Base-by-base conservation (phyloP, 2,329 filamentous ascomycete genomes). In the Talaromyces sp. region DNA sequence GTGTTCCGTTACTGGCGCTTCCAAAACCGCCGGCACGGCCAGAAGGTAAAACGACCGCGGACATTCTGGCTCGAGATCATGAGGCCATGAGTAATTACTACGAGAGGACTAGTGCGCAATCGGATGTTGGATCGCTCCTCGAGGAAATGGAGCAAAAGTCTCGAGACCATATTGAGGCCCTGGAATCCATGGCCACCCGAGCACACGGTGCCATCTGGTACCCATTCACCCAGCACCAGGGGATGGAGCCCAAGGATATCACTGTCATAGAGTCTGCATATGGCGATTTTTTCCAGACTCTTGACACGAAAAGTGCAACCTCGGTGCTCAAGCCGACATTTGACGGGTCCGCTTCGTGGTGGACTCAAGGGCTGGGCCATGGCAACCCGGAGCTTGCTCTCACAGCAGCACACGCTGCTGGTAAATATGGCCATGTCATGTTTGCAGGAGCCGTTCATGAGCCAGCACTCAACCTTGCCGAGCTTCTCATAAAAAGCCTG, bases 271-370 rank as follows among this genome's bases (percentile, higher is more conserved):
- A 96, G 70, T 93, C 90, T 0, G 91, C 91, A 0, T 83, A 89
- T 61, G 89, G 88, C 8, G 90, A 93, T 68, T 86, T 86, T 69
- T 96, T 95, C 72, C 88, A 93, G 69, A 87, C 86, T 0, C 76
- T 78, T 57, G 69, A 69, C n/a, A 64, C 70, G 4, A 64, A 64
- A 14, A 27, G 64, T 69, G 54, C 65, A 1, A 56, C 64, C 1
- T 56, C 60, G 24, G 69, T 86, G 3, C 74, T 91, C 0, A 81
- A 81, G 52, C 82, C 89, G 0, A 87, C 89, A 0, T 92, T 95
- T 59, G 91, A 96, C 66, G 91, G 88, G 2, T 95, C 90, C 0
- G 90, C 90, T 0, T 93, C 90, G 0, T 96, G 91, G 91, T 96
- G 91, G 91, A 96, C 91, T 0, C 91, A 96, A 73, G 91, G 91